Conservation (phyloP, 768 basidiomycete genomes). For the Leccinum disarticulatum region DNA sequence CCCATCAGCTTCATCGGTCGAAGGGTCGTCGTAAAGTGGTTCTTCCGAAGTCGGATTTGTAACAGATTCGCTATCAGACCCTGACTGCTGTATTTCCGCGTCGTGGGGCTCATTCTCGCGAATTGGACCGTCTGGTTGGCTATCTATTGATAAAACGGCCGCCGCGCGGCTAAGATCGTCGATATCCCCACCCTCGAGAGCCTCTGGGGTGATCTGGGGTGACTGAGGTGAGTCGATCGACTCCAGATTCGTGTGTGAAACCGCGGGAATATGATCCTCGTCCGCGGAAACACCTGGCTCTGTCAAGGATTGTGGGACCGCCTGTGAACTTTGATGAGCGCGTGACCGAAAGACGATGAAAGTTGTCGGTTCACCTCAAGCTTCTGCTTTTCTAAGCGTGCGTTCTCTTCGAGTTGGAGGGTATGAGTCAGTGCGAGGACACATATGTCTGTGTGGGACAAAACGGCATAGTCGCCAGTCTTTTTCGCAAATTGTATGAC, state of each 20-base stretch:
- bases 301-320: neutral
- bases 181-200: neutral
- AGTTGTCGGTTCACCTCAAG: slow-evolving; percentile 27
- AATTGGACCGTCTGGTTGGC: slow-evolving; percentile 5
- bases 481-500: slow-evolving; percentile 92
- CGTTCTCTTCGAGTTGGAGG: slow-evolving; percentile 58
- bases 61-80: slow-evolving; percentile 3
- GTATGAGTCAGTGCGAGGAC: slow-evolving; percentile 87
- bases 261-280: slow-evolving; percentile 5
- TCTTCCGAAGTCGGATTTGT: slow-evolving; percentile 13
- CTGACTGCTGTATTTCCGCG: slow-evolving; percentile 26
- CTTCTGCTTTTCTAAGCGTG: slow-evolving; percentile 25
- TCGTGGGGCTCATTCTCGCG: slow-evolving; percentile 35
- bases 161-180: slow-evolving; percentile 14
- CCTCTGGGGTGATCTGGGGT: neutral
- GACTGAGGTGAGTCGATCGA: slow-evolving; percentile 3
- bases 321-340: slow-evolving; percentile 11
- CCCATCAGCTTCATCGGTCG: slow-evolving; percentile 72
- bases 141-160: slow-evolving; percentile 15
- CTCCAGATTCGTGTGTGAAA: neutral
- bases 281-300: neutral
- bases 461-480: slow-evolving; percentile 92
- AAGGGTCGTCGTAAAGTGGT: slow-evolving; percentile 72
- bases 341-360: neutral
- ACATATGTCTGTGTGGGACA: slow-evolving; percentile 89